Evolutionary conservation across 108 stramenopile species (phyloP).

Genomic region (Fragilariopsis cylindrus): DNA sequence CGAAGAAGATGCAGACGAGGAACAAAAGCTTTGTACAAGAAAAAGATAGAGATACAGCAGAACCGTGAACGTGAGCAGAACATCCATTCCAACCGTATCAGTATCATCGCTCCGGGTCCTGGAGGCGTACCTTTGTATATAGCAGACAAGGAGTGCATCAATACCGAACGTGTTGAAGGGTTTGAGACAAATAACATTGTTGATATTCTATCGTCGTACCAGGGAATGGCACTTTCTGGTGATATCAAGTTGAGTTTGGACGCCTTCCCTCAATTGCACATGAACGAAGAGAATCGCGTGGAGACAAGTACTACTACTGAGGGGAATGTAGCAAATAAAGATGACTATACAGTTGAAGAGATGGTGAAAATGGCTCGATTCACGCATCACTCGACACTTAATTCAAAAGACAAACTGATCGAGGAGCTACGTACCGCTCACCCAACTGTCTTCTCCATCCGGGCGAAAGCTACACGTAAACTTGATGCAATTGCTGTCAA

Average conservation of each 20-base stretch:
- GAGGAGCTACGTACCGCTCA: conserved; percentile 65
- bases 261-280: conserved; percentile 55
- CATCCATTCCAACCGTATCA: conserved; percentile 32
- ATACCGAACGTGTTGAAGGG: conserved; percentile 3
- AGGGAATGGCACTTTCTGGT: conserved; percentile 1
- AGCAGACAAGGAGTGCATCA: conserved; percentile 1
- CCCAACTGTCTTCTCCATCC: conserved; percentile 52
- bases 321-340: conserved; percentile 24
- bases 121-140: conserved; percentile 46
- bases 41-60: conserved; percentile 38
- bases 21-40: conserved; percentile 67
- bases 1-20: conserved; percentile 76
- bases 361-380: conserved; percentile 55
- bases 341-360: conserved; percentile 47
- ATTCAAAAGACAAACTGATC: conserved; percentile 73
- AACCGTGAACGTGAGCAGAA: conserved; percentile 20
- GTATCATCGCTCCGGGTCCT: conserved; percentile 56
- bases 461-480: conserved; percentile 70
- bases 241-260: conserved; percentile 47
- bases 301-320: conserved; percentile 1
- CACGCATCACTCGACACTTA: conserved; percentile 67
- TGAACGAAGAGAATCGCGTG: conserved; percentile 26
- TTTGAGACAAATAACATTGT: background rate
- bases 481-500: conserved; percentile 80
- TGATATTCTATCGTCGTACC: background rate